These are phyloP conservation scores for Diophrys sp. DNA, from an alignment of 73 alveolate species.

Conservation along the genomic window DNA sequence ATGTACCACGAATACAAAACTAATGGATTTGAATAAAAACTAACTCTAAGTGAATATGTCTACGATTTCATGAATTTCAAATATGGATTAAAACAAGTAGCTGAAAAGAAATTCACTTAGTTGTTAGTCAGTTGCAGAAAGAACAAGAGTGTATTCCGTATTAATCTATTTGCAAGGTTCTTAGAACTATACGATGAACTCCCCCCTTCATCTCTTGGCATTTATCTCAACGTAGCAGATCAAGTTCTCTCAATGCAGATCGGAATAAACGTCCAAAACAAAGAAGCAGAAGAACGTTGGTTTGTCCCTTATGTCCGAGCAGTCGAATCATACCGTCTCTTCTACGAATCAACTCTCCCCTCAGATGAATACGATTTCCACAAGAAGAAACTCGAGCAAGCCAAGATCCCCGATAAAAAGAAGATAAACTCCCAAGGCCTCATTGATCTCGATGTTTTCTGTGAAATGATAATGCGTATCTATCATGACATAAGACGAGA, in stretches of 20 bases:
- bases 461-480: constrained; percentile 10
- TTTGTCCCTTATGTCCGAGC: constrained; percentile 40
- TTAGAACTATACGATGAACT: constrained; percentile 41
- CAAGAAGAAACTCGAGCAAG: constrained; percentile 17
- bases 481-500: constrained; percentile 14
- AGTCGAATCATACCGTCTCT: constrained; percentile 11
- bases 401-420: constrained; percentile 13
- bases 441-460: constrained; percentile 28
- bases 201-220: neutral
- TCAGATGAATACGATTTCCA: neutral
- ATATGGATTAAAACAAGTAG: constrained; percentile 74
- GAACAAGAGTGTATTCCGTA: constrained; percentile 13
- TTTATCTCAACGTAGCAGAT: constrained; percentile 21
- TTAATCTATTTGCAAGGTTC: constrained; percentile 43
- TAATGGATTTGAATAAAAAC: neutral
- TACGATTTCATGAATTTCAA: constrained; percentile 64
- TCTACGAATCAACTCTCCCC: constrained; percentile 17
- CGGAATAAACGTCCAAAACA: constrained; percentile 15
- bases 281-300: constrained; percentile 1
- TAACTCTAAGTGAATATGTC: constrained; percentile 21
- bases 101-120: constrained; percentile 57
- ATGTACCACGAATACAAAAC: constrained; percentile 25
- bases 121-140: constrained; percentile 18
- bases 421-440: constrained; percentile 24
- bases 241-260: constrained; percentile 22